Evolutionary conservation across 2,329 filamentous ascomycete species (phyloP), one percentile per base, ranked within the genome.

Genomic region (Incumbomyces delicatus): DNA sequence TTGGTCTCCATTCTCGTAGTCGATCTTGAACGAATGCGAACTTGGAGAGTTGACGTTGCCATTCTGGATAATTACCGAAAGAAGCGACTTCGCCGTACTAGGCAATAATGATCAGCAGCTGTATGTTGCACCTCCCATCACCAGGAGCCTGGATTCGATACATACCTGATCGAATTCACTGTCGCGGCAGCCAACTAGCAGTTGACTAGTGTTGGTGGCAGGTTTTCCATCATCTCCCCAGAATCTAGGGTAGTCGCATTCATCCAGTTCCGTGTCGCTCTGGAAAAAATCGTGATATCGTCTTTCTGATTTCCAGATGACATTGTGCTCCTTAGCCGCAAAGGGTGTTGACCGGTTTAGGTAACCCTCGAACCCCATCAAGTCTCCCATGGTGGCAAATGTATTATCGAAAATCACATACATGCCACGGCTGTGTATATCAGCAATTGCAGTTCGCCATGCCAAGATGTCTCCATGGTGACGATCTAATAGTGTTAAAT

Each of bases 21-120:
- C 75, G 72, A 60, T 78, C 75, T 57, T 78, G 75, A 1, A 77
- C 74, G 34, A 68, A 72, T 44, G 73, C 73, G 60, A 77, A 78
- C 52, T 77, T 77, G 32, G 72, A 69, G 14, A 78, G 64, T 57
- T 77, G 73, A 50, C 70, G 71, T 53, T 74, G 62, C 68, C 70
- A 77, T 52, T 75, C 71, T 0, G 71, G 66, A 47, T 71, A 75
- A 12, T 70, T 66, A 44, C 74, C 74, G 50, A 75, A 75, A 42
- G 72, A 72, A 51, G 71, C 69, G 20, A 69, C 70, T 50, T 77
- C 74, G 41, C 74, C 74, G 48, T 71, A 77, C 60, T 71, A 29
- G n/a, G 33, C 17, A 2, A 36, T 13, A 17, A 6, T 35, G 22
- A 8, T n/a, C 22, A 27, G 22, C 22, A 27, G 22, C 4, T 5